phyloP scores from a whole-genome alignment of 805 yeast species.

The Grigorovia yakushimaensis region DNA sequence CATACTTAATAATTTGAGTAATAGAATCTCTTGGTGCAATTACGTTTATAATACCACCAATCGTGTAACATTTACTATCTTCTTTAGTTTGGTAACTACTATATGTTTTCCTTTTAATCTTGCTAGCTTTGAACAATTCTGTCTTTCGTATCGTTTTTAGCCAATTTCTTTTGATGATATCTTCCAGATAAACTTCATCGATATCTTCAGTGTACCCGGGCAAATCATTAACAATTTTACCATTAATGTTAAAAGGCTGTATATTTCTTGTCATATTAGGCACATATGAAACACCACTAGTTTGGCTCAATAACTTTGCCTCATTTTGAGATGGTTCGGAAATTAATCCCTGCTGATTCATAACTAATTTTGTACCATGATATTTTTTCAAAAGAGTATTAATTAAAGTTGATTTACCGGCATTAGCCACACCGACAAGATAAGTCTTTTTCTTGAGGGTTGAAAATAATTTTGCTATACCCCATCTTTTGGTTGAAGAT shows the following conservation, averaged over 20 bases:
- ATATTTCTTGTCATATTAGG: slow-evolving; percentile 66
- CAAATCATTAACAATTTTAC: slow-evolving; percentile 28
- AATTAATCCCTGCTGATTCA: slow-evolving; percentile 6
- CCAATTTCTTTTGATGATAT: slow-evolving; percentile 21
- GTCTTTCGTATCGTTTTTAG: slow-evolving; percentile 28
- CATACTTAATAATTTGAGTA: slow-evolving; percentile 37
- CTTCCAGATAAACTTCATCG: slow-evolving; percentile 19
- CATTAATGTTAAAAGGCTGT: slow-evolving; percentile 32
- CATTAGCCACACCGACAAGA: slow-evolving; percentile 57
- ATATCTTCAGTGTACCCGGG: slow-evolving; percentile 31
- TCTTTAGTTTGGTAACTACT: slow-evolving; percentile 31
- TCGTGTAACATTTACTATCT: slow-evolving; percentile 36
- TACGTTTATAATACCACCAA: slow-evolving; percentile 56
- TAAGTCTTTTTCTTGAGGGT: slow-evolving; percentile 30
- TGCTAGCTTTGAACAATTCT: slow-evolving; percentile 22
- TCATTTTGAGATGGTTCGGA: slow-evolving; percentile 2
- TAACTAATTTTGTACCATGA: slow-evolving; percentile 12
- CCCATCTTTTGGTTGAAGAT: slow-evolving; percentile 24
- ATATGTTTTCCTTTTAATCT: slow-evolving; percentile 24
- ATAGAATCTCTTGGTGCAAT: slow-evolving; percentile 44
- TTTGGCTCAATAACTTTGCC: slow-evolving; percentile 9
- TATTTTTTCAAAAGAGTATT: slow-evolving; percentile 34
- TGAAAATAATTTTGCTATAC: slow-evolving; percentile 15
- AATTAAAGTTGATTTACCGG: slow-evolving; percentile 59
- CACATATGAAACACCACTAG: slow-evolving; percentile 33